phyloP scores from a whole-genome alignment of 2,329 filamentous ascomycete genomes.

The Nectriaceae sp. region DNA sequence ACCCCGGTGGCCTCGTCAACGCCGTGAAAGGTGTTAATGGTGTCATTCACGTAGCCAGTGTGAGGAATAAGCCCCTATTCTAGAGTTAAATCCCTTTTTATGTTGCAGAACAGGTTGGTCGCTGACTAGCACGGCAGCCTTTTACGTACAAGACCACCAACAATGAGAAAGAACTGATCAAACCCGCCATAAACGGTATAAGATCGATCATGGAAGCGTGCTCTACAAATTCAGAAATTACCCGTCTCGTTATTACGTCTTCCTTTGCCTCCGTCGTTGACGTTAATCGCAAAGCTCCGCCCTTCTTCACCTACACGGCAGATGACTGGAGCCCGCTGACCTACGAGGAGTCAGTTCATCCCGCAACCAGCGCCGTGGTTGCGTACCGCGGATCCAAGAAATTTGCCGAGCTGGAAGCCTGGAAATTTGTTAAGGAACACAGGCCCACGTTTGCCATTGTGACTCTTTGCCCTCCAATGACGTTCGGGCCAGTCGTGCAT shows the following conservation, averaged over 20 bases:
- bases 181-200: conserved; percentile 49
- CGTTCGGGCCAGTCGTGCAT: conserved; percentile 46
- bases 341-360: conserved; percentile 46
- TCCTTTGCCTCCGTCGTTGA: conserved; percentile 71
- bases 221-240: conserved; percentile 21
- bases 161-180: conserved; percentile 47
- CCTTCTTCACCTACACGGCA: conserved; percentile 54
- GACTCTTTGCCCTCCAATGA: conserved; percentile 46
- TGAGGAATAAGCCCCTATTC: conserved; percentile 20
- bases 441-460: conserved; percentile 44
- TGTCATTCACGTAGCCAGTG: conserved; percentile 48
- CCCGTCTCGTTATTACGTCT: conserved; percentile 57
- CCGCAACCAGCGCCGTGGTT: conserved; percentile 40
- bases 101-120: neutral
- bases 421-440: conserved; percentile 36
- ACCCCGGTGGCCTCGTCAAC: conserved; percentile 36
- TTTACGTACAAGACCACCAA: conserved; percentile 45
- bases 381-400: conserved; percentile 38
- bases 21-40: conserved; percentile 43
- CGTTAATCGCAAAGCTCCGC: conserved; percentile 44
- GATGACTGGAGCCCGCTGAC: conserved; percentile 60
- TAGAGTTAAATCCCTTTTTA: no score
- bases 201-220: conserved; percentile 40
- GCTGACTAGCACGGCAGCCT: conserved; percentile 30
- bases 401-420: conserved; percentile 37